These are phyloP conservation scores for Solanum hybrid DNA, from an alignment of 305 asterid genomes.

Conservation along the genomic window DNA sequence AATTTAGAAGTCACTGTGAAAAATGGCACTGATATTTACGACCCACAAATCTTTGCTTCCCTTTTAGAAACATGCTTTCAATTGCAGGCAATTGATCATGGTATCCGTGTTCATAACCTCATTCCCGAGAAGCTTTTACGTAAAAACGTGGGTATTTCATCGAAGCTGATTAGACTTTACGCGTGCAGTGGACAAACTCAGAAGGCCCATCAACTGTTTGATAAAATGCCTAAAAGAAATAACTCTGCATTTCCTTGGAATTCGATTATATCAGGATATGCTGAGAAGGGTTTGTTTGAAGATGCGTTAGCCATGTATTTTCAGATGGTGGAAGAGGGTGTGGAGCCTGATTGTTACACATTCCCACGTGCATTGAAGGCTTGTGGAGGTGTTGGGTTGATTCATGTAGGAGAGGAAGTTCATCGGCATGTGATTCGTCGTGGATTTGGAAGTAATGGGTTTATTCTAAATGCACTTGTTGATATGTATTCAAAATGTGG, in stretches of 20 bases:
- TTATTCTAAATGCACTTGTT: slow-evolving; percentile 57
- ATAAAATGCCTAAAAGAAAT: slow-evolving; percentile 55
- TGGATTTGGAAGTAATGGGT: slow-evolving; percentile 48
- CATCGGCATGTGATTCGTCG: slow-evolving; percentile 64
- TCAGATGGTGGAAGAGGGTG: slow-evolving; percentile 90
- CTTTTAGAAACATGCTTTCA: slow-evolving; percentile 74
- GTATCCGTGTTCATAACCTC: slow-evolving; percentile 38
- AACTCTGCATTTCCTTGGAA: slow-evolving; percentile 77
- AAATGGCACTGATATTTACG: slow-evolving; percentile 43
- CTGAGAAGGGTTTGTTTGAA: slow-evolving; percentile 50
- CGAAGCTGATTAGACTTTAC: slow-evolving; percentile 60
- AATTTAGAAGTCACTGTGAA: slow-evolving; percentile 44
- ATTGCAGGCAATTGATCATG: slow-evolving; percentile 45
- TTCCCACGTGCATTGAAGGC: slow-evolving; percentile 83
- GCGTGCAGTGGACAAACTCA: slow-evolving; percentile 42
- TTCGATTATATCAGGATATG: slow-evolving; percentile 72
- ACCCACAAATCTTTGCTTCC: slow-evolving; percentile 75
- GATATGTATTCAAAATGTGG: slow-evolving; percentile 91
- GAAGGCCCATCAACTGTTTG: slow-evolving; percentile 75
- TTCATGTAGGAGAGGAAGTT: slow-evolving; percentile 70
- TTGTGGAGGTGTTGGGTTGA: slow-evolving; percentile 68
- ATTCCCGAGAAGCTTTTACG: slow-evolving; percentile 55
- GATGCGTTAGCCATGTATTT: slow-evolving; percentile 82
- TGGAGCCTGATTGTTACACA: slow-evolving; percentile 71
- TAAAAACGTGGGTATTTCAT: slow-evolving; percentile 52